These are phyloP conservation scores for Penicillium herquei DNA, from an alignment of 495 filamentous ascomycete species.

Conservation along the genomic window DNA sequence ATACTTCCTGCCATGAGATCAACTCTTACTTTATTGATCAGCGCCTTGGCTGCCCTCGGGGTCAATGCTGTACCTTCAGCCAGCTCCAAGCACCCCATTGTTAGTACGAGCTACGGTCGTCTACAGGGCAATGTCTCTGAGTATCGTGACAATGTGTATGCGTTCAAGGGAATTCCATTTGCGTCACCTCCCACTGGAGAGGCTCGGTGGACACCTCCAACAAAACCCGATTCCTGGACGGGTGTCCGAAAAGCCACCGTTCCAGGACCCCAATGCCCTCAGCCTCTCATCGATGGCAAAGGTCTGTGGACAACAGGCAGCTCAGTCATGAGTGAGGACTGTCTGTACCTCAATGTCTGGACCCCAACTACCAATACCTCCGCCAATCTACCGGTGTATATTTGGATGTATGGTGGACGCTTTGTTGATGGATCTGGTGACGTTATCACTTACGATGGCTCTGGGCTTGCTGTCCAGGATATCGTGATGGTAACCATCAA, in stretches of 20 bases:
- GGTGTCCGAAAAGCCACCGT: background rate
- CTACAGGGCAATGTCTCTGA: background rate
- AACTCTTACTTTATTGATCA: background rate
- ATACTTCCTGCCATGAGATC: background rate
- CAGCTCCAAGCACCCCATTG: background rate
- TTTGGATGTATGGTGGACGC: conserved; percentile 29
- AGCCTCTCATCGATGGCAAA: conserved; percentile 7
- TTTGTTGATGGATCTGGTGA: conserved; percentile 25
- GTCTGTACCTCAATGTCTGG: conserved; percentile 28
- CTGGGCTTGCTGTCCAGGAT: conserved; percentile 27
- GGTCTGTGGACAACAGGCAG: conserved; percentile 7
- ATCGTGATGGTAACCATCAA: conserved; percentile 31
- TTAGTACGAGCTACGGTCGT: background rate
- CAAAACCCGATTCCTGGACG: background rate
- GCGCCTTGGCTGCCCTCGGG: background rate
- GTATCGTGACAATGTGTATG: background rate
- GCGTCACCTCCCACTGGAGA: background rate
- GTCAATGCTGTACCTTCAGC: background rate
- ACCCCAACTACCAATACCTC: background rate
- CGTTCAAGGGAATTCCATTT: conserved; percentile 3
- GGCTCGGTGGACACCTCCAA: background rate
- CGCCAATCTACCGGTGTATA: conserved; percentile 20
- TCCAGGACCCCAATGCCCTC: background rate
- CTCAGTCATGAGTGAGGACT: conserved; percentile 26
- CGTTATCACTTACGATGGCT: conserved; percentile 24